Base-by-base conservation (phyloP, 2,329 filamentous ascomycete genomes). In the Cladosporium phlei region DNA sequence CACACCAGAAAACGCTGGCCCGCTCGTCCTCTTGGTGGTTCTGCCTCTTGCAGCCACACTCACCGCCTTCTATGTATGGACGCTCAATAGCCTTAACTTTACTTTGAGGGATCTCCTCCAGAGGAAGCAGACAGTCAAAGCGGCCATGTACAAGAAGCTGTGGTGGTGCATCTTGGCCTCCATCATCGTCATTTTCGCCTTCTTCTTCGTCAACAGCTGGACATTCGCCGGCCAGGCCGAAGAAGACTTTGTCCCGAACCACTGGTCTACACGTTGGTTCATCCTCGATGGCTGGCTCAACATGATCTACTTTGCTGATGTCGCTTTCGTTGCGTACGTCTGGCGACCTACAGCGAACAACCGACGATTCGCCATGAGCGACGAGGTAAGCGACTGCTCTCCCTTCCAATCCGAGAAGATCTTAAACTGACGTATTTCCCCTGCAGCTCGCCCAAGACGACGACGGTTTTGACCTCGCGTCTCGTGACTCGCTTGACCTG, bases 21-120 rank as follows among this genome's bases (percentile, higher is more conserved):
- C 89, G 1, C 80, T 96, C 39, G 86, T 98, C 4, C 80, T 98
- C 4, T 81, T 98, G 38, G 89, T 98, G 57, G 89, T 98, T 21
- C 78, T 98, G 12, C 93, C 93, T 1, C 77, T 98, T 17, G 90
- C 91, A 3, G 90, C 81, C 37, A 96, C 93, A 0, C 71, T 98
- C 53, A 98, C 93, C 14, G 90, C 87, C 9, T 98, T 98, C 69
- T 98, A 98, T 67, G 87, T 98, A 51, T 98, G 93, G 93, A 98
- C 93, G 0, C 77, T 98, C 54, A 97, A 96, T 71, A 94, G 90
- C 17, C 78, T 98, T 48, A 95, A 91, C 66, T 76, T 85, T 48
- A 98, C 93, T 0, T 91, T 97, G 72, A 97, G 96, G 69, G 91
- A 97, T 60, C 78, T 98, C n/a, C 78, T 86, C 46, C 88, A 95